Evolutionary conservation across 164 flowering plant species (phyloP), one percentile per base, ranked within the genome.

Genomic region (Cinnamomum chago): DNA sequence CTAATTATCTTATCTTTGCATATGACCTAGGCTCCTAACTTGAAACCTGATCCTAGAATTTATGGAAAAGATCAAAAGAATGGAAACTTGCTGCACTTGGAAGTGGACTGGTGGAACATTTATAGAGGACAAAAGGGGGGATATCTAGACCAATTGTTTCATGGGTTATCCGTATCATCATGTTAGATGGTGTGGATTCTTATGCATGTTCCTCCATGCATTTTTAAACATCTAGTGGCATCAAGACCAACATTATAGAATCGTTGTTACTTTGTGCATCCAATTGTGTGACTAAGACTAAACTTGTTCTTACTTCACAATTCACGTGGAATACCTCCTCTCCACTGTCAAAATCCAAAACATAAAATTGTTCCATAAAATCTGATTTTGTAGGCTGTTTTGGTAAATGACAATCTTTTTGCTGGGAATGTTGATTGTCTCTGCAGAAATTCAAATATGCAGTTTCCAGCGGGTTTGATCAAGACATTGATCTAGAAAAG

Each of bases 401-500:
- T 51, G 3, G 47, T 67, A 67, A 14, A 67, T 25, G 47, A 40
- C 60, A 15, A 55, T 3, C 1, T 55, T n/a, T 14, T 55, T 55
- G 60, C 60, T 17, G 60, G 28, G 47, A 67, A 25, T 28, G 47
- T 9, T 67, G 67, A 14, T 17, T 75, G 71, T 77, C 68, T 35
- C 62, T 84, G 82, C 94, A 95, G 99, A 95, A 95, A 89, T 95
- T 95, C 74, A 92, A 95, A 77, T 71, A 65, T 86, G 98, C 99
- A 23, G 86, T 90, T 77, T 93, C 99, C n/a, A 62, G 84, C 68
- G 99, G 97, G 4, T 93, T 95, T 84, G 97, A 95, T 86, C 99
- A 98, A 28, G 96, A 95, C 72, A 27, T 3, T 14, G 99, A 95
- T 81, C 89, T 95, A 27, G 62, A 72, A 1, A 95, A 88, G 84